Evolutionary conservation across 2,329 filamentous ascomycete species (phyloP).

Genomic region (Catunica adiposa): DNA sequence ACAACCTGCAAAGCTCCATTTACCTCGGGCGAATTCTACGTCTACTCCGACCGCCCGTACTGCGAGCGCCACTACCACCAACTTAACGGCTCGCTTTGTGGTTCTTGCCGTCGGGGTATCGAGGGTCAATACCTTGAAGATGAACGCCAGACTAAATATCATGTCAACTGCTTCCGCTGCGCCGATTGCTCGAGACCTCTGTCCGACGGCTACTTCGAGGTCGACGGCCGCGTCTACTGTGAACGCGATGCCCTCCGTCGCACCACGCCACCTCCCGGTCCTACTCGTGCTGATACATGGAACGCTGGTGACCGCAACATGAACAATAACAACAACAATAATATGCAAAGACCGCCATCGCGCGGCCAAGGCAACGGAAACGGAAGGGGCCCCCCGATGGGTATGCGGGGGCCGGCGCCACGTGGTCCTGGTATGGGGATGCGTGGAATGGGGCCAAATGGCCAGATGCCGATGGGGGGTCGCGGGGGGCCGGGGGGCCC

Average conservation of each 20-base stretch:
- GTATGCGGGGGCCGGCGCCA: constrained; percentile 16
- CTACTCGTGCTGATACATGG: constrained; percentile 5
- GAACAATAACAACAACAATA: constrained; percentile 12
- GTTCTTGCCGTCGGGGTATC: constrained; percentile 65
- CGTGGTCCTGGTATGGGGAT: constrained; percentile 12
- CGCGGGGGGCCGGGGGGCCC: constrained; percentile 14
- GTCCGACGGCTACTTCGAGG: constrained; percentile 78
- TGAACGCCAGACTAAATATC: constrained; percentile 60
- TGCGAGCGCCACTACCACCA: constrained; percentile 87
- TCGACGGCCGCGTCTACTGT: constrained; percentile 64
- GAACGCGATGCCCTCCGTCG: constrained; percentile 64
- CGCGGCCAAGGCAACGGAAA: constrained; percentile 8
- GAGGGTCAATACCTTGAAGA: constrained; percentile 90
- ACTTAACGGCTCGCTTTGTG: constrained; percentile 74
- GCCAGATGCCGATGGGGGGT: constrained; percentile 15
- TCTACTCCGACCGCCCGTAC: constrained; percentile 72
- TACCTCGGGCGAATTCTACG: constrained; percentile 79
- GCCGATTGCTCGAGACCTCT: constrained; percentile 58
- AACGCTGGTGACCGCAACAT: constrained; percentile 11
- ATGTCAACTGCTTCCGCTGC: constrained; percentile 75
- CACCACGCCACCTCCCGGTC: constrained; percentile 17
- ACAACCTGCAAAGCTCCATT: constrained; percentile 68
- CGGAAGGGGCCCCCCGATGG: constrained; percentile 15
- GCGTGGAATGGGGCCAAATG: constrained; percentile 10
- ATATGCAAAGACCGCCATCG: constrained; percentile 8